Base-by-base conservation (phyloP, 371 early-diverging fungal species). In the Rhizomucor miehei region DNA sequence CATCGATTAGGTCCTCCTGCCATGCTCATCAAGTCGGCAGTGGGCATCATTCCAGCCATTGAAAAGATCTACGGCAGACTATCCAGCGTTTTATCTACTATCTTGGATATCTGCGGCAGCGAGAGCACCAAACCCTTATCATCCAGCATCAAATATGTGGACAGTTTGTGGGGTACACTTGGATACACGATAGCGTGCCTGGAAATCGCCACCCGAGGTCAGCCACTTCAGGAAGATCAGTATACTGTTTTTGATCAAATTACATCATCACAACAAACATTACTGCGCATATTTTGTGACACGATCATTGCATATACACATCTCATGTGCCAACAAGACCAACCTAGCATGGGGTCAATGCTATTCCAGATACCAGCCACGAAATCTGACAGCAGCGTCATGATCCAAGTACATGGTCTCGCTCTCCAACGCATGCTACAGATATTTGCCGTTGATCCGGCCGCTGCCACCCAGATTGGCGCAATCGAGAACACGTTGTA, bases 191-290 rank as follows among this genome's bases (percentile, higher is more conserved):
- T 91, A 34, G 71, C 82, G 1, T 69, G 80, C 23, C 69, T 86
- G 2, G 92, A 89, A 58, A 81, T 89, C 17, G 71, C 80, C 2
- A 66, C 77, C n/a, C 82, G 91, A n/a, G 86, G 88, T 16, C 56
- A 58, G 35, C 52, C 59, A 17, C 60, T 55, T 0, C 45, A 66
- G 11, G 17, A 19, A 19, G 41, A 19, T 24, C 45, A 23, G 4
- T 19, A 14, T 6, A 81, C 82, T 0, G 52, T 88, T 6, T 69
- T 87, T 60, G 85, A 84, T 13, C 77, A 79, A 21, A 75, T 87
- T 24, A 81, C 79, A 19, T 56, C 81, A 24, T 77, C 83, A 23
- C 75, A 65, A 6, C 71, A 83, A 39, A 83, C 80, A 10, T 61
- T 88, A 3, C 70, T 90, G 47, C 80, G 88, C 34, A 75, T 87